Conservation (phyloP, 2,329 filamentous ascomycete species). For the Zelopaecilomyces penicillatus region DNA sequence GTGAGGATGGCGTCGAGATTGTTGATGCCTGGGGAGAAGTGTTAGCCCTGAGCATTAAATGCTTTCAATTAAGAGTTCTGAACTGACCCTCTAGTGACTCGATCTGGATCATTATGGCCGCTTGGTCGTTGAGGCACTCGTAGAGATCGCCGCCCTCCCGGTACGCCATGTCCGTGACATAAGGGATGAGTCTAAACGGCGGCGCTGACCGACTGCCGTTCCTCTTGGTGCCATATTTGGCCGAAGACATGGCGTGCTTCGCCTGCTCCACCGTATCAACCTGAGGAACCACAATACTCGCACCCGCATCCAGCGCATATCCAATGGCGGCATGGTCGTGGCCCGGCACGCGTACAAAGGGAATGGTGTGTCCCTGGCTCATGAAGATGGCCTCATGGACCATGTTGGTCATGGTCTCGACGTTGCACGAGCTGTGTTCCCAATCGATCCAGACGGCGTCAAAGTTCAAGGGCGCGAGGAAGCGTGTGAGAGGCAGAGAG, state of each 20-base stretch:
- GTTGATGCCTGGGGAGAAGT: slow-evolving; percentile 22
- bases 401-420: slow-evolving; percentile 43
- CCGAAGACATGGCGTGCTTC: slow-evolving; percentile 31
- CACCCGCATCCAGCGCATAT: slow-evolving; percentile 40
- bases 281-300: slow-evolving; percentile 38
- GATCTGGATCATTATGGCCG: slow-evolving; percentile 41
- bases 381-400: slow-evolving; percentile 39
- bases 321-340: slow-evolving; percentile 39
- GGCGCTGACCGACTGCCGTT: slow-evolving; percentile 37
- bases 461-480: slow-evolving; percentile 33
- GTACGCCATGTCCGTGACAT: slow-evolving; percentile 28
- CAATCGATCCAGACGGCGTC: slow-evolving; percentile 39
- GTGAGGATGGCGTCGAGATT: slow-evolving; percentile 43
- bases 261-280: slow-evolving; percentile 39
- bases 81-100: slow-evolving; percentile 26
- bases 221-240: slow-evolving; percentile 34
- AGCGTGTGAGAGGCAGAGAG: slow-evolving; percentile 29
- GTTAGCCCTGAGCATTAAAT: too few relatives aligned
- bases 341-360: slow-evolving; percentile 36
- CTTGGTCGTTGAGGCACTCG: slow-evolving; percentile 35
- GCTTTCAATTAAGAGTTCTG: background rate
- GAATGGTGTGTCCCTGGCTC: slow-evolving; percentile 35
- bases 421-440: slow-evolving; percentile 37
- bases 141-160: slow-evolving; percentile 26
- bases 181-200: slow-evolving; percentile 32